Evolutionary conservation across 805 yeast genomes (phyloP), one percentile per base, ranked within the genome.

Genomic region (Kluyveromyces aestuarii): DNA sequence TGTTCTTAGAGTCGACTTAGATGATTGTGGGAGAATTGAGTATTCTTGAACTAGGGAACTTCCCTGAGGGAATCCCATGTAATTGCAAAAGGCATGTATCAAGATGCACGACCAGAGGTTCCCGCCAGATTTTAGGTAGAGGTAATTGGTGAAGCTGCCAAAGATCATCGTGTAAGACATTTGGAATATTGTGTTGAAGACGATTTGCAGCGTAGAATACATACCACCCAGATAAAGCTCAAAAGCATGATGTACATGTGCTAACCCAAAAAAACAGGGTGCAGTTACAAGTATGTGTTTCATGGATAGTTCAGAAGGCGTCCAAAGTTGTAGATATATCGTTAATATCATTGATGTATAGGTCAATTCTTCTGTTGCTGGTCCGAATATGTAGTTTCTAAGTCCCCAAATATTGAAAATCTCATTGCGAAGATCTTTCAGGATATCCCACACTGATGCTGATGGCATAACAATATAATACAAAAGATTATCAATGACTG

Each of bases 201-300:
- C 2, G 14, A 66, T 56, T 6, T 55, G 51, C 3, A 48, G 19
- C 6, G 52, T 8, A 2, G 54, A 44, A 14, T 55, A 44, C 6
- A 50, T 44, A 1, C 65, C 64, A 14, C 45, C 36, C 6, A 52
- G 49, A 19, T 51, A 53, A 40, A 53, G 39, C 44, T 63, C 68
- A 46, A 57, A 63, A 0, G 62, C 68, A 48, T 66, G 70, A 45
- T 66, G 70, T 8, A 57, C 44, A 48, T 66, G 70, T 0, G 70
- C 69, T 5, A 65, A 41, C 6, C 69, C 69, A 45, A 66, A 66
- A 49, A 59, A 63, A 13, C 63, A 39, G 0, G 66, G 65, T 2
- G 61, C 54, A 41, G 53, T 48, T 57, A 59, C 54, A 7, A 58
- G 33, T 30, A 61, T 48, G 18, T 50, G 41, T 5, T 41, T 48